Conservation (phyloP, 371 early-diverging fungal genomes). For the Apophysomyces variabilis region DNA sequence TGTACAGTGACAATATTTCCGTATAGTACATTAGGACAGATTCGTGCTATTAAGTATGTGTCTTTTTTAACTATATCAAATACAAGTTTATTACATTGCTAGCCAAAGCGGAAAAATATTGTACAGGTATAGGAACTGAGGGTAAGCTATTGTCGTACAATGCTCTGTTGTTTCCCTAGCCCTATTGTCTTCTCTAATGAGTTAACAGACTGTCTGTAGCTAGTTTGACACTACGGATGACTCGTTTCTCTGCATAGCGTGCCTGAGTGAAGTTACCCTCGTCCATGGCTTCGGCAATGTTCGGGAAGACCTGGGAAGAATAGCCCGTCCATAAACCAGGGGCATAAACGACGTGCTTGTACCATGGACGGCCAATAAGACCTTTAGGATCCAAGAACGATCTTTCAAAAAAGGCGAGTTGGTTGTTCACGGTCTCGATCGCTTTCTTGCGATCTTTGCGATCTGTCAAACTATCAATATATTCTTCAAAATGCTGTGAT, state of each 20-base stretch:
- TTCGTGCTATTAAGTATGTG: no score
- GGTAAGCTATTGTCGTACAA: no score
- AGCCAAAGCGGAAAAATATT: no score
- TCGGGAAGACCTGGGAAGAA: conserved; percentile 54
- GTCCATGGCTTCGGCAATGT: conserved; percentile 55
- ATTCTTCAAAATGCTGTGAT: conserved; percentile 19
- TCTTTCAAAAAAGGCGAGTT: conserved; percentile 53
- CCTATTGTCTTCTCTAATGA: no score
- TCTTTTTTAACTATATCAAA: no score
- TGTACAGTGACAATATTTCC: no score
- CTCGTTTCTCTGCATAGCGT: conserved; percentile 31
- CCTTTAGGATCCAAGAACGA: conserved; percentile 61
- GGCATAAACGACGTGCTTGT: conserved; percentile 63
- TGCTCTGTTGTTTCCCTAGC: no score
- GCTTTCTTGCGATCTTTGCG: background rate
- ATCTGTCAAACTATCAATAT: conserved; percentile 7
- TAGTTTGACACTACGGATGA: conserved; percentile 18
- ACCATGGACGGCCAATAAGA: conserved; percentile 63
- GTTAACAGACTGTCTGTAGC: background rate
- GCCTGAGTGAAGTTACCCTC: conserved; percentile 27
- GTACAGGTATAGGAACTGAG: no score
- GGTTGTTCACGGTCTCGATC: conserved; percentile 40
- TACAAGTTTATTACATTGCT: no score
- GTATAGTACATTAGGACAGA: no score
- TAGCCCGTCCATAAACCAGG: conserved; percentile 63